A percentile compares a stretch with the other conserved stretches of the same genome.
Evolutionary conservation across 2,329 filamentous ascomycete genomes (phyloP).

Genomic region (Elsinoe fawcettii): DNA sequence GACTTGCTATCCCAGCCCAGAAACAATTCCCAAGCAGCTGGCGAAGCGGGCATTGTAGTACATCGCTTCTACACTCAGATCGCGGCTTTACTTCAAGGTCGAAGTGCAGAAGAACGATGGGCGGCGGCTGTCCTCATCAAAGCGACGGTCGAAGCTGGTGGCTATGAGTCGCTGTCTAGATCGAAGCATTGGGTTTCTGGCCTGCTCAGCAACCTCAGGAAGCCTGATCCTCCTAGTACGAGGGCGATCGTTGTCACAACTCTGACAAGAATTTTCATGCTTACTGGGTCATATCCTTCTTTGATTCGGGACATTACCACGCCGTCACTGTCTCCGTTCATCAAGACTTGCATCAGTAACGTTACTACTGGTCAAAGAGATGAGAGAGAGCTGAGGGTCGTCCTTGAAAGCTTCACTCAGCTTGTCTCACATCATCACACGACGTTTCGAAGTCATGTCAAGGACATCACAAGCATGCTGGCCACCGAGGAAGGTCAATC

Average conservation of each 20-base stretch:
- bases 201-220: slow-evolving; percentile 70
- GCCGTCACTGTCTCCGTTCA: slow-evolving; percentile 66
- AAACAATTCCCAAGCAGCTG: slow-evolving; percentile 50
- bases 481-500: slow-evolving; percentile 44
- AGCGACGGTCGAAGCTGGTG: slow-evolving; percentile 70
- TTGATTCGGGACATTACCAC: slow-evolving; percentile 82
- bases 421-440: slow-evolving; percentile 75
- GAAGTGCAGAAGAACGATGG: slow-evolving; percentile 66
- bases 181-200: slow-evolving; percentile 68
- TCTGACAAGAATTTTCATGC: slow-evolving; percentile 72
- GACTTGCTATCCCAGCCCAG: slow-evolving; percentile 56
- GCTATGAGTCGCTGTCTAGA: slow-evolving; percentile 70
- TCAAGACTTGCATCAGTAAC: slow-evolving; percentile 64
- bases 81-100: slow-evolving; percentile 69
- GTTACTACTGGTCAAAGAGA: slow-evolving; percentile 34
- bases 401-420: slow-evolving; percentile 63
- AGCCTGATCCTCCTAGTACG: slow-evolving; percentile 64
- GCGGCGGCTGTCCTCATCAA: slow-evolving; percentile 72
- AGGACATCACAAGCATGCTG: slow-evolving; percentile 57
- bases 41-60: slow-evolving; percentile 60
- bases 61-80: slow-evolving; percentile 77
- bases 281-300: slow-evolving; percentile 75
- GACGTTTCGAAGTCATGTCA: slow-evolving; percentile 68
- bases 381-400: slow-evolving; percentile 46
- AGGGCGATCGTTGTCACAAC: slow-evolving; percentile 72